Evolutionary conservation across 1,284 basidiomycete species (phyloP).

Genomic region (Fomitopsis betulina): DNA sequence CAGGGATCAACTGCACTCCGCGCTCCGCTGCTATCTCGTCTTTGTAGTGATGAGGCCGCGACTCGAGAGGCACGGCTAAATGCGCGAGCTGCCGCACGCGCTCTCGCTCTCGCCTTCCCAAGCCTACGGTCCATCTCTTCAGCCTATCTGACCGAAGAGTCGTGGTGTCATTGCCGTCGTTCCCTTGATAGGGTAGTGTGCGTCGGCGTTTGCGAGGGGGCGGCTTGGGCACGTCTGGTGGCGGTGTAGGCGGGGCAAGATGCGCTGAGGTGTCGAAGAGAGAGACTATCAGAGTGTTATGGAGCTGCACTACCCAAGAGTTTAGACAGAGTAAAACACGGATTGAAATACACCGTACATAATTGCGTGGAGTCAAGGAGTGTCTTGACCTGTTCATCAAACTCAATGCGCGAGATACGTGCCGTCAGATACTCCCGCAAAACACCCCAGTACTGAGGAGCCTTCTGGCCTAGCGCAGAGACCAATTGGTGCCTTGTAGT

Average conservation of each 20-base stretch:
- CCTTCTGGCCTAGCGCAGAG: slow-evolving; percentile 54
- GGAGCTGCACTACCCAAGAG: slow-evolving; percentile 57
- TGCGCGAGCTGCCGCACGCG: slow-evolving; percentile 51
- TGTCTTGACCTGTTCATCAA: slow-evolving; percentile 64
- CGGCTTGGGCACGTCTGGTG: slow-evolving; percentile 53
- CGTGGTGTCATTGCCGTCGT: slow-evolving; percentile 44
- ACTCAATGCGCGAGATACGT: slow-evolving; percentile 65
- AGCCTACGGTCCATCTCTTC: slow-evolving; percentile 69
- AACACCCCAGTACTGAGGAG: slow-evolving; percentile 55
- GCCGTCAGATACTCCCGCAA: slow-evolving; percentile 66
- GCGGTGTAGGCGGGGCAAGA: slow-evolving; percentile 58
- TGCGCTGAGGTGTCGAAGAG: slow-evolving; percentile 74
- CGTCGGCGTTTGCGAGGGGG: slow-evolving; percentile 71
- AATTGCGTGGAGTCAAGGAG: slow-evolving; percentile 60
- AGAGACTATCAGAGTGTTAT: slow-evolving; percentile 78
- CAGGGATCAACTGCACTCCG: slow-evolving; percentile 55
- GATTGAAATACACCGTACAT: slow-evolving; percentile 29
- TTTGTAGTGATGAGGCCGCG: slow-evolving; percentile 36
- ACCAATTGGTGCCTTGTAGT: slow-evolving; percentile 66
- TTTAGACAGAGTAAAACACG: neutral
- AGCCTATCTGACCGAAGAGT: slow-evolving; percentile 57
- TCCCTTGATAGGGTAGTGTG: slow-evolving; percentile 65
- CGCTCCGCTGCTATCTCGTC: slow-evolving; percentile 73
- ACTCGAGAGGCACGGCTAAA: slow-evolving; percentile 24
- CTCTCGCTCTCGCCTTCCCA: slow-evolving; percentile 71